These are phyloP conservation scores for Nemania sp. DNA, from an alignment of 2,329 filamentous ascomycete species.

Conservation along the genomic window DNA sequence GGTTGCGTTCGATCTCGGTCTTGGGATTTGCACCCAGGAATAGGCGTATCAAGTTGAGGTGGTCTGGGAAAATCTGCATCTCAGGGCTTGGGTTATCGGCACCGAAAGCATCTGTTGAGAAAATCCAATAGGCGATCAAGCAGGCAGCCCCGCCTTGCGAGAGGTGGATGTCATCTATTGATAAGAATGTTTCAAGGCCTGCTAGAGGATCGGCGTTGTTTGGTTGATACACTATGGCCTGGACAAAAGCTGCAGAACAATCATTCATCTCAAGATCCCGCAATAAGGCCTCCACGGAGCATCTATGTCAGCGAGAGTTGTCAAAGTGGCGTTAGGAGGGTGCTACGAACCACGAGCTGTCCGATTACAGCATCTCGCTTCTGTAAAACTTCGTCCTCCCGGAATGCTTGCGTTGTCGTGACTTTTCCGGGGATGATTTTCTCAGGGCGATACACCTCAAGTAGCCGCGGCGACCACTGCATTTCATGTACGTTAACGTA, in stretches of 20 bases:
- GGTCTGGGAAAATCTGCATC: slow-evolving; percentile 64
- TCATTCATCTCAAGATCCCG: slow-evolving; percentile 62
- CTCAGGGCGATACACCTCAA: slow-evolving; percentile 70
- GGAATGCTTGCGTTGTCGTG: slow-evolving; percentile 67
- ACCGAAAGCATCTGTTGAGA: slow-evolving; percentile 65
- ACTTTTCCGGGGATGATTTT: slow-evolving; percentile 64
- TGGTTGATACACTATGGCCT: slow-evolving; percentile 48
- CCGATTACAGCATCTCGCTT: slow-evolving; percentile 70
- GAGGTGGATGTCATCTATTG: slow-evolving; percentile 58
- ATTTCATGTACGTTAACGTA: slow-evolving; percentile 67
- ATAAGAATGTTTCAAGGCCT: slow-evolving; percentile 52
- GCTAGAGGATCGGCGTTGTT: slow-evolving; percentile 52
- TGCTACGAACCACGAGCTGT: slow-evolving; percentile 63
- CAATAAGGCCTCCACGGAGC: slow-evolving; percentile 57
- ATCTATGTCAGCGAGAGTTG: neutral
- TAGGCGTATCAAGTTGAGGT: slow-evolving; percentile 56
- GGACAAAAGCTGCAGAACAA: slow-evolving; percentile 52
- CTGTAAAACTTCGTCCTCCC: slow-evolving; percentile 64
- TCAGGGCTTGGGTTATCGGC: slow-evolving; percentile 58
- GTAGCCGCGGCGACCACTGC: slow-evolving; percentile 66
- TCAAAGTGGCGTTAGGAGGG: neutral
- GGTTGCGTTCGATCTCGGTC: slow-evolving; percentile 52
- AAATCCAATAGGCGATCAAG: slow-evolving; percentile 65
- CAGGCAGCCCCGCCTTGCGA: slow-evolving; percentile 64
- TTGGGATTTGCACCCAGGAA: slow-evolving; percentile 59